Conservation (phyloP, 2,329 filamentous ascomycete species). For the Alternaria sp. region DNA sequence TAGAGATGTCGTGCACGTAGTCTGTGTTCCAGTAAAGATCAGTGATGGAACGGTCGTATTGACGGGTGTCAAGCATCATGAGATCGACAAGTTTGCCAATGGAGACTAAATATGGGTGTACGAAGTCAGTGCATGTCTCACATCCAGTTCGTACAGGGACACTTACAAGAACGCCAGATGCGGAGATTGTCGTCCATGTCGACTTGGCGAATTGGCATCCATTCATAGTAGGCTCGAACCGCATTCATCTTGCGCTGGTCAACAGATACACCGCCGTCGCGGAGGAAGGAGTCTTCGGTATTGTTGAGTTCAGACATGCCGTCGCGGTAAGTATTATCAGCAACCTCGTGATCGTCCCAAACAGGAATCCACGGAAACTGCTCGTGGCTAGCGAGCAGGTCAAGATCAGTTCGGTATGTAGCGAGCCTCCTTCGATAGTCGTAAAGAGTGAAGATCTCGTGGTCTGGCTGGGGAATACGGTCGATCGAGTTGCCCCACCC, state of each 20-base stretch:
- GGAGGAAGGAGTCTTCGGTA: conserved; percentile 54
- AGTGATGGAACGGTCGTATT: conserved; percentile 56
- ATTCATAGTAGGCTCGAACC: conserved; percentile 57
- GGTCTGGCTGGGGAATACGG: conserved; percentile 45
- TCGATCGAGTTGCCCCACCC: conserved; percentile 47
- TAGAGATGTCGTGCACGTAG: conserved; percentile 69
- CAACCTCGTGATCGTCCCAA: conserved; percentile 58
- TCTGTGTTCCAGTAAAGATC: conserved; percentile 65
- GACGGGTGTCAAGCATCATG: conserved; percentile 55
- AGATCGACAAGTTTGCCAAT: conserved; percentile 55
- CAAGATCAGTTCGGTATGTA: conserved; percentile 53
- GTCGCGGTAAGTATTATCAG: conserved; percentile 55
- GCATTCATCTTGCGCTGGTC: conserved; percentile 60
- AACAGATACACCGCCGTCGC: conserved; percentile 51
- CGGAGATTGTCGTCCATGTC: conserved; percentile 55
- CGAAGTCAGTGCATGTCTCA: too few relatives aligned
- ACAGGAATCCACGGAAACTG: conserved; percentile 56
- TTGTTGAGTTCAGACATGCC: conserved; percentile 54
- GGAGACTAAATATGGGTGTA: conserved; percentile 27
- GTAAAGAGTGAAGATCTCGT: conserved; percentile 54
- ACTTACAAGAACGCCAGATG: conserved; percentile 51
- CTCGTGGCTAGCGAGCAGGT: conserved; percentile 51
- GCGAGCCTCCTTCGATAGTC: conserved; percentile 56
- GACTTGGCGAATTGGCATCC: conserved; percentile 56
- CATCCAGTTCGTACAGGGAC: too few relatives aligned